These are phyloP conservation scores for Claviceps purpurea DNA, from an alignment of 2,329 filamentous ascomycete genomes.

Conservation along the genomic window DNA sequence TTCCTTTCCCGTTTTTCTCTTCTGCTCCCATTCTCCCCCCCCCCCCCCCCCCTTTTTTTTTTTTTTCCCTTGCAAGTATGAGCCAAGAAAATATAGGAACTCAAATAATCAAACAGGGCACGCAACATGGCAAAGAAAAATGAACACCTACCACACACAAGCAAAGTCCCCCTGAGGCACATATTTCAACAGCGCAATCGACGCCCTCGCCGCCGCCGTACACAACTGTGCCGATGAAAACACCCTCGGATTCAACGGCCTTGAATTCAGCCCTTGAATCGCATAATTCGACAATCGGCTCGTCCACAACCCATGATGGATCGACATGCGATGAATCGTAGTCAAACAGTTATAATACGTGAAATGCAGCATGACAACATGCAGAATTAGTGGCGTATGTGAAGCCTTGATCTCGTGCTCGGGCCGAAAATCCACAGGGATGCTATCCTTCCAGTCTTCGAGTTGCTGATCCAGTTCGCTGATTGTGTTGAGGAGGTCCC, in stretches of 20 bases:
- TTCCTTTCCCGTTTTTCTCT: too few species aligned
- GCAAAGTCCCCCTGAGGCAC: constrained; percentile 90
- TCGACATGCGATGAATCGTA: constrained; percentile 96
- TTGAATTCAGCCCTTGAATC: constrained; percentile 82
- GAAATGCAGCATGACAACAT: constrained; percentile 89
- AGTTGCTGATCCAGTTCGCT: constrained; percentile 81
- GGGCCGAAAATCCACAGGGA: constrained; percentile 91
- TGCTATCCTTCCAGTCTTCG: constrained; percentile 92
- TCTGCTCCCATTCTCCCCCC: too few species aligned
- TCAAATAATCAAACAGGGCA: not conserved
- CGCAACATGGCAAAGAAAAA: not conserved
- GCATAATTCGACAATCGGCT: constrained; percentile 89
- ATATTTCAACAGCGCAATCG: constrained; percentile 88
- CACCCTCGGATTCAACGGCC: constrained; percentile 81
- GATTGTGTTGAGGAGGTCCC: constrained; percentile 87
- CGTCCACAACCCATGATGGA: constrained; percentile 97
- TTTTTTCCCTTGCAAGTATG: too few species aligned
- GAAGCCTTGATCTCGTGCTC: constrained; percentile 91
- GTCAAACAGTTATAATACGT: constrained; percentile 96
- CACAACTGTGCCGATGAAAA: constrained; percentile 90
- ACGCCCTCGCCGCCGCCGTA: constrained; percentile 82
- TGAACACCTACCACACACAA: constrained; percentile 69
- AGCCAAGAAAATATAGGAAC: not conserved
- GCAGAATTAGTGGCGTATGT: constrained; percentile 84
- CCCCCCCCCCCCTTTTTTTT: too few species aligned